Percentiles rank a stretch among this genome's conserved stretches.
These are phyloP conservation scores for Capillidium rhysosporum DNA, from an alignment of 371 early-diverging fungal genomes.

Conservation along the genomic window DNA sequence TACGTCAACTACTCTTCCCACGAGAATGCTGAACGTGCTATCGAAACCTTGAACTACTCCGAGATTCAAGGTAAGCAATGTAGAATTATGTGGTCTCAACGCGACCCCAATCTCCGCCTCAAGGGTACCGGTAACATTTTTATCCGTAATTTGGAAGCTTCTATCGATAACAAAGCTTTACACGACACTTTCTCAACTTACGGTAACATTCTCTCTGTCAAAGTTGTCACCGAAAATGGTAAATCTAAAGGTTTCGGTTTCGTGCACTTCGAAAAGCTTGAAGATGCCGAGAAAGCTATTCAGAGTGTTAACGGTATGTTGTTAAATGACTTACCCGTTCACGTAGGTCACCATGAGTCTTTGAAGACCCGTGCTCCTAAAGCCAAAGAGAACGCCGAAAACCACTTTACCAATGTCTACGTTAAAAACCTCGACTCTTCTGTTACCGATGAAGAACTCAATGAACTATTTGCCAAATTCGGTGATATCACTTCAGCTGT, in stretches of 20 bases:
- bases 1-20: conserved; percentile 90
- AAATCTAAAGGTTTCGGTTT: conserved; percentile 93
- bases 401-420: conserved; percentile 95
- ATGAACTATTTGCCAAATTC: conserved; percentile 59
- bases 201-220: conserved; percentile 96
- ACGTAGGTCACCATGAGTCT: conserved; percentile 78
- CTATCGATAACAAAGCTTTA: conserved; percentile 96
- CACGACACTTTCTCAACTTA: conserved; percentile 99
- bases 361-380: conserved; percentile 85
- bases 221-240: conserved; percentile 87
- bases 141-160: conserved; percentile 97
- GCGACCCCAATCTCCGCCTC: conserved; percentile 89
- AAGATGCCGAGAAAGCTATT: conserved; percentile 93
- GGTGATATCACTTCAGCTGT: conserved; percentile 78
- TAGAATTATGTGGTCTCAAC: conserved; percentile 99
- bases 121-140: conserved; percentile 95
- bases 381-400: conserved; percentile 63
- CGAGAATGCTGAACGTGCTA: conserved; percentile 74
- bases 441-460: conserved; percentile 66
- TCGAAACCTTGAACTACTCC: conserved; percentile 88
- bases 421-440: conserved; percentile 89
- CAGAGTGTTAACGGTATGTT: conserved; percentile 96
- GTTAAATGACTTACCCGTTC: conserved; percentile 89
- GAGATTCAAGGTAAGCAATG: conserved; percentile 83
- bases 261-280: conserved; percentile 94